A percentile compares a stretch with the other conserved stretches of the same genome.
Evolutionary conservation across 2,329 filamentous ascomycete genomes (phyloP).

Genomic region (Didymellaceae sp.): DNA sequence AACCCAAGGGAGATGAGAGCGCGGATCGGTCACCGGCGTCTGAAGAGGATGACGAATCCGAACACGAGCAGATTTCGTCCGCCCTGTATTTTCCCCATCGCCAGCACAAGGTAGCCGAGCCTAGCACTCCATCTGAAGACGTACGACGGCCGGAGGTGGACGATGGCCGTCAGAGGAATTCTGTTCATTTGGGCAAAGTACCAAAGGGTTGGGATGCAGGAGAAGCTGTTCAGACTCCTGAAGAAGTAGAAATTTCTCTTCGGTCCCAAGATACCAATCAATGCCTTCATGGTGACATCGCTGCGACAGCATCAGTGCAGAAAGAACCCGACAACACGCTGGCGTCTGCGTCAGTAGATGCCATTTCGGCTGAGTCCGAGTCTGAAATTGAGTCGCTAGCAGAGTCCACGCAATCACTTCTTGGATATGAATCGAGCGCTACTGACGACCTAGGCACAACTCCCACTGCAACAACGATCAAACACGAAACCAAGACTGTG

Average conservation of each 20-base stretch:
- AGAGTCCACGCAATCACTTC: slow-evolving; percentile 52
- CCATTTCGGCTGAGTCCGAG: slow-evolving; percentile 49
- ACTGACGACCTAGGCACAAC: slow-evolving; percentile 59
- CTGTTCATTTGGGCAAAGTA: slow-evolving; percentile 37
- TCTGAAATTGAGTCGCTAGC: slow-evolving; percentile 52
- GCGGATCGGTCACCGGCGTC: slow-evolving; percentile 38
- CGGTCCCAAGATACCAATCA: slow-evolving; percentile 66
- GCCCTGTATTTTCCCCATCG: slow-evolving; percentile 83
- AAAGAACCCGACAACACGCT: slow-evolving; percentile 51
- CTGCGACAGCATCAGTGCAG: slow-evolving; percentile 48
- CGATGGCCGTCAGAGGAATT: slow-evolving; percentile 33
- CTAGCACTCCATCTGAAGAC: slow-evolving; percentile 33
- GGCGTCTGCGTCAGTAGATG: slow-evolving; percentile 32
- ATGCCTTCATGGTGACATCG: slow-evolving; percentile 65
- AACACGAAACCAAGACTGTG: slow-evolving; percentile 39
- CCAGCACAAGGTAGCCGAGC: slow-evolving; percentile 54
- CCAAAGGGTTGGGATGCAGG: slow-evolving; percentile 37
- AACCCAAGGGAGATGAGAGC: slow-evolving; percentile 25
- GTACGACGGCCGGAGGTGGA: slow-evolving; percentile 35
- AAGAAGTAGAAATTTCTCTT: slow-evolving; percentile 68
- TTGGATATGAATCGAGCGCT: slow-evolving; percentile 60
- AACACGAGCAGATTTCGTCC: slow-evolving; percentile 86
- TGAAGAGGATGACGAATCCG: slow-evolving; percentile 68
- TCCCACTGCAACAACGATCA: slow-evolving; percentile 42
- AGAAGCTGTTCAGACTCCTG: slow-evolving; percentile 44